phyloP scores from a whole-genome alignment of 768 basidiomycete species.

The Leccinum variicolor region DNA sequence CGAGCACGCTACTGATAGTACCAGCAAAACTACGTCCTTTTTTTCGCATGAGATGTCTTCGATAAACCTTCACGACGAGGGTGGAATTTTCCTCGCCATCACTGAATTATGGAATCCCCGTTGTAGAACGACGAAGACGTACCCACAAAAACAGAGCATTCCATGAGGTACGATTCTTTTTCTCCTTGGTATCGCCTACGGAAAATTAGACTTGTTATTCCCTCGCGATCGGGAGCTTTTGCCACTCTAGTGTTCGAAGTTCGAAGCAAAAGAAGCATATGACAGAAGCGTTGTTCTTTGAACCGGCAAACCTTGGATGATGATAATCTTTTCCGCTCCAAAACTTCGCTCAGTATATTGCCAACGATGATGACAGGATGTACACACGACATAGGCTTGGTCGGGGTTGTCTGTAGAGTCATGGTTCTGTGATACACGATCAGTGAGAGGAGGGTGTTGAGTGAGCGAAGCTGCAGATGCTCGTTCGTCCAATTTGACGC shows the following conservation, averaged over 20 bases:
- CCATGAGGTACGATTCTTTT: no score
- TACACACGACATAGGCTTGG: not conserved
- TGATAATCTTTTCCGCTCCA: not conserved
- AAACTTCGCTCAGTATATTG: not conserved
- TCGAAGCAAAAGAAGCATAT: not conserved
- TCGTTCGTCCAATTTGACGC: no score
- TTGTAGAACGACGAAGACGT: no score
- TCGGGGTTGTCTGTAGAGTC: no score
- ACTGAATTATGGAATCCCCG: no score
- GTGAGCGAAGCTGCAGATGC: no score
- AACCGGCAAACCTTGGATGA: not conserved
- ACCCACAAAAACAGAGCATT: no score
- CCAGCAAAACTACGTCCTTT: not conserved
- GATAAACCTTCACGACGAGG: no score
- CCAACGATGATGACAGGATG: not conserved
- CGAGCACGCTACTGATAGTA: not conserved
- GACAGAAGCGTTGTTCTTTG: not conserved
- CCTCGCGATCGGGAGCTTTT: not conserved
- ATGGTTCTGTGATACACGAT: no score
- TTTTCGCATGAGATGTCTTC: no score
- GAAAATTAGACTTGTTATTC: not conserved
- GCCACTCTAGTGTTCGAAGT: not conserved
- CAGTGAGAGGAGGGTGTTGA: not conserved
- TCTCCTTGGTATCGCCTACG: no score
- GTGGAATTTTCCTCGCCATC: no score